Base-by-base conservation (phyloP, 805 yeast species). In the Osmozyma mogii region DNA sequence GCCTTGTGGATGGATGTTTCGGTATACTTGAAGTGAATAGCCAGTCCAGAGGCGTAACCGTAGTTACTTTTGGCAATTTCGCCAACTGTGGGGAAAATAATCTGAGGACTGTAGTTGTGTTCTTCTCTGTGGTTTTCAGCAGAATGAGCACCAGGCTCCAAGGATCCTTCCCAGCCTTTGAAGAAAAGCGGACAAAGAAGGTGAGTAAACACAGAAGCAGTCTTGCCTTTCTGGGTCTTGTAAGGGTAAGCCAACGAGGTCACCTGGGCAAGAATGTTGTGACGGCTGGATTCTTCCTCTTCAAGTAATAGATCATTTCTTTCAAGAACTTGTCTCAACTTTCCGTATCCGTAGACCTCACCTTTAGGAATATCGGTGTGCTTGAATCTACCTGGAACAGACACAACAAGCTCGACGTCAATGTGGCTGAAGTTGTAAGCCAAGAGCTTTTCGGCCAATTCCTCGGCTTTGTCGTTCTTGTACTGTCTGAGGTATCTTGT, bases 381-480 rank as follows among this genome's bases (percentile, higher is more conserved):
- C 10, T 24, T 22, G 17, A 33, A 36, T 10, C 38, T 38, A 1
- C 75, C 71, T 0, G 84, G 81, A 0, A 68, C 54, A 1, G 84
- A 75, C 3, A 70, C 72, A 6, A 78, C 44, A 27, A 78, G 66
- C 14, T 74, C 71, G 3, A 70, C 79, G 15, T 59, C 58, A 0
- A 78, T 55, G 0, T 58, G 38, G 24, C 45, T 45, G 39, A 78
- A 78, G 44, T 74, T 68, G 38, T 54, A 65, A 2, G 32, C 27
- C 3, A 39, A 31, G 1, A 78, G 17, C 2, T 31, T 23, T 1
- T 40, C 28, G 1, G 59, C 49, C 9, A 72, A 39, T 0, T 32
- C 33, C 8, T 45, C 29, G 0, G 70, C 31, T 7, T 37, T 44
- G 0, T 34, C 24, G 4, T 54, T 50, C 2, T 51, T 41, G 44